phyloP scores from a whole-genome alignment of 108 stramenopile genomes.

The Skeletonema tropicum region DNA sequence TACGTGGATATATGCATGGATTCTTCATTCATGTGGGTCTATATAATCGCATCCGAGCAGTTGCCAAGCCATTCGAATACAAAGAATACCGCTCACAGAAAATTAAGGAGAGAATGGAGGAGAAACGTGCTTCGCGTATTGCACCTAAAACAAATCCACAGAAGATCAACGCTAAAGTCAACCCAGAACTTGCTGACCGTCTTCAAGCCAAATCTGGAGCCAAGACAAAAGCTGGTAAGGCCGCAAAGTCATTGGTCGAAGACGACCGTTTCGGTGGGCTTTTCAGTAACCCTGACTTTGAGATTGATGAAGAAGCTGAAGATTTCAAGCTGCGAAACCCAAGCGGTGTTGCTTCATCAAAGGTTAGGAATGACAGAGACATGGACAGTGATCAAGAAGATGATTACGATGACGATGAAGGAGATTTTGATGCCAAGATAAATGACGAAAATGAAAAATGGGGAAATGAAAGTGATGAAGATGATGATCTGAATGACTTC shows the following conservation, averaged over 20 bases:
- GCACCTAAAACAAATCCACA: constrained; percentile 62
- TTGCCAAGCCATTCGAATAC: constrained; percentile 96
- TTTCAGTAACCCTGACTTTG: constrained; percentile 93
- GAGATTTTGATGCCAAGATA: constrained; percentile 36
- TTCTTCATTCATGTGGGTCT: constrained; percentile 97
- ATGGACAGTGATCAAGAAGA: constrained; percentile 87
- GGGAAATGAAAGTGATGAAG: constrained; percentile 45
- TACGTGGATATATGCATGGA: constrained; percentile 99
- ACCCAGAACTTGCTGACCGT: constrained; percentile 80
- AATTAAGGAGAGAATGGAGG: constrained; percentile 89
- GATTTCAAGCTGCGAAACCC: constrained; percentile 96
- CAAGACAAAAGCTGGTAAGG: constrained; percentile 77
- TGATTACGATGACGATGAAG: constrained; percentile 48
- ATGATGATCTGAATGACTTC: constrained; percentile 44
- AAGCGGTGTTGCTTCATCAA: constrained; percentile 78
- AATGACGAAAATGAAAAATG: constrained; percentile 35
- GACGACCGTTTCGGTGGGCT: constrained; percentile 96
- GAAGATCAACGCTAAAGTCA: constrained; percentile 65
- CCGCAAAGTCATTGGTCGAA: constrained; percentile 73
- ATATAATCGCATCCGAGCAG: constrained; percentile 91
- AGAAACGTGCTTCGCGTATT: constrained; percentile 87
- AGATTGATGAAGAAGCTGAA: constrained; percentile 94
- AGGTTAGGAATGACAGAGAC: constrained; percentile 70
- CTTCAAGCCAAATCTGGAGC: constrained; percentile 62
- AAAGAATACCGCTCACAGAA: constrained; percentile 95